Percentiles rank a stretch among this genome's conserved stretches.
Conservation (phyloP, 2,329 filamentous ascomycete species). For the Bimuria novae-zelandiae region DNA sequence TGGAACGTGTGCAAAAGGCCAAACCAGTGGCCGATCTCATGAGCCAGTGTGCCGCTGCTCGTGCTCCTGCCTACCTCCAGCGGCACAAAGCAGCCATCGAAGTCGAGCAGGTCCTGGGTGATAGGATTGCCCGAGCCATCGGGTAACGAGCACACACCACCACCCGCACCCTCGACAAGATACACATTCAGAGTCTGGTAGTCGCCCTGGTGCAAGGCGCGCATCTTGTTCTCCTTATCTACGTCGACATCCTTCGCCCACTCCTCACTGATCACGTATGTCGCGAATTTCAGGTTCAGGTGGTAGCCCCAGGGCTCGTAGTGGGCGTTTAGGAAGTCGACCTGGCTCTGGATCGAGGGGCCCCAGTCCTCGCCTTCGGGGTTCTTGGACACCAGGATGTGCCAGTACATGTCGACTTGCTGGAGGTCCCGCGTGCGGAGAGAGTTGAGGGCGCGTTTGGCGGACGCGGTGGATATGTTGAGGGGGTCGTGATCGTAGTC, state of each 20-base stretch:
- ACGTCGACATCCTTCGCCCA: conserved; percentile 21
- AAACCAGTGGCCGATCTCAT: conserved; percentile 38
- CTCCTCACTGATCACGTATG: conserved; percentile 15
- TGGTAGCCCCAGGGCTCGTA: conserved; percentile 20
- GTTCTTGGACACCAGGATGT: conserved; percentile 14
- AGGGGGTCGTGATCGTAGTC: conserved; percentile 16
- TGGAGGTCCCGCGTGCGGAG: conserved; percentile 16
- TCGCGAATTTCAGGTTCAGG: conserved; percentile 17
- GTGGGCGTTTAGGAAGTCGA: conserved; percentile 18
- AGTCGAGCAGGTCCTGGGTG: conserved; percentile 17
- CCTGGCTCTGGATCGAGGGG: conserved; percentile 12
- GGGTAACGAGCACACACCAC: conserved; percentile 36
- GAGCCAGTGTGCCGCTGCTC: conserved; percentile 16
- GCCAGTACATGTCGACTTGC: conserved; percentile 17
- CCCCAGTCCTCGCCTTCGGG: conserved; percentile 14
- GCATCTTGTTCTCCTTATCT: conserved; percentile 46
- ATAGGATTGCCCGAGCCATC: conserved; percentile 8
- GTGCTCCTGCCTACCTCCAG: conserved; percentile 13
- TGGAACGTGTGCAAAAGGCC: conserved; percentile 38
- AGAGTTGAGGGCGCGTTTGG: conserved; percentile 11
- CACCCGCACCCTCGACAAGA: conserved; percentile 56
- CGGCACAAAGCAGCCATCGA: conserved; percentile 25
- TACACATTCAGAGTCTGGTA: conserved; percentile 61
- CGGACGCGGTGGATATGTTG: conserved; percentile 13
- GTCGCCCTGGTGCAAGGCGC: conserved; percentile 56